These are phyloP conservation scores for Penicillium expansum DNA, from an alignment of 2,329 filamentous ascomycete species.

Conservation along the genomic window DNA sequence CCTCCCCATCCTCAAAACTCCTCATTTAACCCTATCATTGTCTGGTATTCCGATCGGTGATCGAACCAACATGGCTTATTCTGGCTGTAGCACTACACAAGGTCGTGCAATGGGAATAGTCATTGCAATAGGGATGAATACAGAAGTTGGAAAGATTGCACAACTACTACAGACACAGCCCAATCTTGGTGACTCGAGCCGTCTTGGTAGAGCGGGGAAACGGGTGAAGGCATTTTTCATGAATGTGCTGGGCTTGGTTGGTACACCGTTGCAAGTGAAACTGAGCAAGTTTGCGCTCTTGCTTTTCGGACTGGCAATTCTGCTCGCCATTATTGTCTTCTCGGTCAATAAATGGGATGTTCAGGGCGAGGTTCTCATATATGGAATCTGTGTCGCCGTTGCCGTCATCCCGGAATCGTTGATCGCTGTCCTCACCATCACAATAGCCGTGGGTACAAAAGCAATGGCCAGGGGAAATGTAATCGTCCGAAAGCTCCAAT, in stretches of 20 bases:
- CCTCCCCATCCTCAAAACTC: constrained; percentile 56
- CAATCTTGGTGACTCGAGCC: constrained; percentile 9
- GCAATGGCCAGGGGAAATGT: constrained; percentile 54
- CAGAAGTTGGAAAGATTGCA: constrained; percentile 61
- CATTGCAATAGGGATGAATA: constrained; percentile 59
- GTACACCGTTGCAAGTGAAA: constrained; percentile 81
- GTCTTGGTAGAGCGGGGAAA: constrained; percentile 31
- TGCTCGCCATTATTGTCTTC: constrained; percentile 62
- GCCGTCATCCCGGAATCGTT: constrained; percentile 64
- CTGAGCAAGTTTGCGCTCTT: constrained; percentile 80
- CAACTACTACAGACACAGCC: constrained; percentile 55
- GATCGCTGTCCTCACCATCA: constrained; percentile 62
- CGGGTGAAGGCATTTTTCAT: constrained; percentile 48
- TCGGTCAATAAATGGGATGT: constrained; percentile 57
- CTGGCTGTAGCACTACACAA: constrained; percentile 59
- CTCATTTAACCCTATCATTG: constrained; percentile 27
- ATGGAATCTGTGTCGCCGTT: constrained; percentile 57
- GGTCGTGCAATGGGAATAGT: constrained; percentile 59
- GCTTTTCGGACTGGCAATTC: constrained; percentile 69
- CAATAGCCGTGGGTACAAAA: constrained; percentile 57
- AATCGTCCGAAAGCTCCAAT: constrained; percentile 54
- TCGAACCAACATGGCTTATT: constrained; percentile 60
- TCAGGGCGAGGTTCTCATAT: constrained; percentile 58
- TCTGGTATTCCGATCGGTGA: constrained; percentile 50
- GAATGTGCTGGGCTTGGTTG: constrained; percentile 54